Conservation (phyloP, 768 basidiomycete genomes). For the Nidularia sp. region DNA sequence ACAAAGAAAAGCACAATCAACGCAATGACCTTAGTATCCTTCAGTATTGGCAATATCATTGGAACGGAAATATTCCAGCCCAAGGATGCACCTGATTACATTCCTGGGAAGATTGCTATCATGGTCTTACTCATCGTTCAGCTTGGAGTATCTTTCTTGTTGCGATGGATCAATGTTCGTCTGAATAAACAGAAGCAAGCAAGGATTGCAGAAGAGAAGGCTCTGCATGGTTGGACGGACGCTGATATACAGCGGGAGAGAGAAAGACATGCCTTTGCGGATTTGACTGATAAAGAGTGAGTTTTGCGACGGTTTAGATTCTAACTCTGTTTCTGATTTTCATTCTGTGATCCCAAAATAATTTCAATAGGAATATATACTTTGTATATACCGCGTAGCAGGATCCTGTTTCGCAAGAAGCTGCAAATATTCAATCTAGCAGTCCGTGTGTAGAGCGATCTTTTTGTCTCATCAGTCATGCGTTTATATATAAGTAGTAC, state of each 20-base stretch:
- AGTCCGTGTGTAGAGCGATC: too few relatives aligned
- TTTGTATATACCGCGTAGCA: constrained; percentile 52
- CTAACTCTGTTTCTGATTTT: neutral
- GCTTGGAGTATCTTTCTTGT: constrained; percentile 38
- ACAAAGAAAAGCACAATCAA: constrained; percentile 71
- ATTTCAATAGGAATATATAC: constrained; percentile 43
- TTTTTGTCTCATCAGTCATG: too few relatives aligned
- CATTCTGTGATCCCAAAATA: neutral
- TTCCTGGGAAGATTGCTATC: constrained; percentile 65
- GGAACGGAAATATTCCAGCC: constrained; percentile 64
- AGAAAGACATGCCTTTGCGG: constrained; percentile 58
- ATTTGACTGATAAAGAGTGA: constrained; percentile 62
- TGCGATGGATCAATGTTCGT: constrained; percentile 52
- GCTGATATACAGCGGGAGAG: constrained; percentile 54
- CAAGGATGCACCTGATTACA: constrained; percentile 56
- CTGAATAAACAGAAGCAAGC: constrained; percentile 45
- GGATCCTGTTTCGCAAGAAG: too few relatives aligned
- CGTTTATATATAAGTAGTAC: too few relatives aligned
- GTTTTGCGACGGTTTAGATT: constrained; percentile 12
- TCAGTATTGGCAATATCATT: constrained; percentile 56
- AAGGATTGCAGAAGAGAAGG: constrained; percentile 38
- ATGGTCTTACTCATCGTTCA: constrained; percentile 55
- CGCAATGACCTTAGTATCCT: constrained; percentile 51
- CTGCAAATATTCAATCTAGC: too few relatives aligned
- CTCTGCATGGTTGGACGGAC: constrained; percentile 50